These are phyloP conservation scores for Ophiocordyceps camponoti-leonardi DNA, from an alignment of 2,329 filamentous ascomycete species.

Conservation along the genomic window DNA sequence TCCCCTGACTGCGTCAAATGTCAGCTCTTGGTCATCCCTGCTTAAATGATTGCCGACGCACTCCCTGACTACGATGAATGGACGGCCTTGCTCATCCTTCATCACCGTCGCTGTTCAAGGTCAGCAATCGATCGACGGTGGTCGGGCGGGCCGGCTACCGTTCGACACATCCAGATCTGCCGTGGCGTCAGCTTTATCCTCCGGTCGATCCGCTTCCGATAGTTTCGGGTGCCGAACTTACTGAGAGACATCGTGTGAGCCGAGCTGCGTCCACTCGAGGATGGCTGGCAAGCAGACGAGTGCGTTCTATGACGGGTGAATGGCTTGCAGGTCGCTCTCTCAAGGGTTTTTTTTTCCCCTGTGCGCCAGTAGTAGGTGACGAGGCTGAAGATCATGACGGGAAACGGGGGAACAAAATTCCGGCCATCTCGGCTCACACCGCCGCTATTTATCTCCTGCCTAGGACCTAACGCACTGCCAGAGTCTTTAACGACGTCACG, in stretches of 20 bases:
- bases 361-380: constrained; percentile 5
- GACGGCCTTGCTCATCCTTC: constrained; percentile 93
- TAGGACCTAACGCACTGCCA: background rate
- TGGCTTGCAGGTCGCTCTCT: background rate
- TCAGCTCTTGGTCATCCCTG: constrained; percentile 4
- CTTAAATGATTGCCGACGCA: constrained; percentile 30
- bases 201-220: background rate
- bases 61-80: constrained; percentile 98
- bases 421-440: constrained; percentile 7
- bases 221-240: constrained; percentile 10
- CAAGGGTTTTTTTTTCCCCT: constrained; percentile 6
- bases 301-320: background rate
- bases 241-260: constrained; percentile 22
- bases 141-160: constrained; percentile 33
- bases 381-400: constrained; percentile 8
- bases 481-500: too few species aligned
- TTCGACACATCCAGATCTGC: constrained; percentile 71
- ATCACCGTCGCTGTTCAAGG: constrained; percentile 45
- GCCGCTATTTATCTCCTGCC: background rate
- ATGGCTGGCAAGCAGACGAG: background rate
- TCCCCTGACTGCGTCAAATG: constrained; percentile 55
- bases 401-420: constrained; percentile 13
- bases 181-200: constrained; percentile 16
- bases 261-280: constrained; percentile 9
- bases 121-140: constrained; percentile 5